Evolutionary conservation across 331 rosid genomes (phyloP).

Genomic region (Acacia concinna): DNA sequence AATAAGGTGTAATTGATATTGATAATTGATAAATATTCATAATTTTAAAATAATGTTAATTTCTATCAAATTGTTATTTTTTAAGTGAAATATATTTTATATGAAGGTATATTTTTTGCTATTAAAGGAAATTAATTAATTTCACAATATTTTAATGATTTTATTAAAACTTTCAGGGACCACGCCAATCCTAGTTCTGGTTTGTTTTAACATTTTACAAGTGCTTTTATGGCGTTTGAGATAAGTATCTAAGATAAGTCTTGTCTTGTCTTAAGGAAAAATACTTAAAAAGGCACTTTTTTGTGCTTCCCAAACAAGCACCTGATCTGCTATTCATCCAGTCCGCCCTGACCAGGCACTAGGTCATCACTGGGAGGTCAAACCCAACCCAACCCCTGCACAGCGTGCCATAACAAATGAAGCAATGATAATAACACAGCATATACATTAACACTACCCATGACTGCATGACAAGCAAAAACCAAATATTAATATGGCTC

Average conservation of each 20-base stretch:
- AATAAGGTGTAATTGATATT: not conserved
- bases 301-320: too few species aligned
- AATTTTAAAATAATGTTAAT: not conserved
- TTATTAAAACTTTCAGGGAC: not conserved
- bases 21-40: not conserved
- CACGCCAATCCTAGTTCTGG: not conserved
- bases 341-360: not conserved
- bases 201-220: too few species aligned
- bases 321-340: not conserved
- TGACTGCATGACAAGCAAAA: constrained; percentile 2
- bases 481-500: not conserved
- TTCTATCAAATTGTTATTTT: not conserved
- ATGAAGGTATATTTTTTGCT: not conserved
- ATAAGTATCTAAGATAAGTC: too few species aligned
- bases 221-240: too few species aligned
- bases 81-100: not conserved
- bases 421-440: not conserved
- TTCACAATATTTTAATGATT: not conserved
- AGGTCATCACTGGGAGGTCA: not conserved
- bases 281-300: too few species aligned
- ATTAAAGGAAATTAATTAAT: not conserved
- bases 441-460: not conserved
- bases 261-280: too few species aligned
- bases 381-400: not conserved
- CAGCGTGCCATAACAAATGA: not conserved